Conservation (phyloP, 164 flowering plant genomes). For the Annona squamosa region DNA sequence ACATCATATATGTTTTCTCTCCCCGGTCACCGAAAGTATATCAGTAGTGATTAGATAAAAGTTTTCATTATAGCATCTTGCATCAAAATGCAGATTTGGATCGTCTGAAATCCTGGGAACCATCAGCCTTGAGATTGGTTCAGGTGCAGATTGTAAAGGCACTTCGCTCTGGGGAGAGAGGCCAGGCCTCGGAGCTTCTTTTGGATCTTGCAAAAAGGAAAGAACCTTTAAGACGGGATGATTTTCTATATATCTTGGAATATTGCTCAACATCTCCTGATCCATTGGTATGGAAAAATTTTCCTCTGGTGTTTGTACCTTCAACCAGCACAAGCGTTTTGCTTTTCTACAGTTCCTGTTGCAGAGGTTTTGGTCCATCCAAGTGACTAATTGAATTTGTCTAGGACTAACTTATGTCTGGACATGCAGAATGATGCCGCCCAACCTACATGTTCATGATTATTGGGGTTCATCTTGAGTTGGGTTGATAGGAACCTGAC, state of each 20-base stretch:
- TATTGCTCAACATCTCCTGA: conserved; percentile 68
- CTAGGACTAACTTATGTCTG: not conserved
- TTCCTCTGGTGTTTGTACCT: not conserved
- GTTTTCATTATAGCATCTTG: not conserved
- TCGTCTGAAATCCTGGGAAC: conserved; percentile 12
- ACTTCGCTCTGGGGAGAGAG: conserved; percentile 52
- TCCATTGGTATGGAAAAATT: conserved; percentile 49
- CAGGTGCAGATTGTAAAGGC: conserved; percentile 61
- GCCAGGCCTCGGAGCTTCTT: conserved; percentile 51
- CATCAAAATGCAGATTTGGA: conserved; percentile 23
- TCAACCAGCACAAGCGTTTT: not conserved
- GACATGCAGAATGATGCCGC: not conserved
- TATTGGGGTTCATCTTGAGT: too few relatives aligned
- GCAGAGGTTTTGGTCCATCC: not conserved
- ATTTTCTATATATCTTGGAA: conserved; percentile 46
- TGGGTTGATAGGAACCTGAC: too few relatives aligned
- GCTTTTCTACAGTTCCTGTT: not conserved
- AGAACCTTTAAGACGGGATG: conserved; percentile 26
- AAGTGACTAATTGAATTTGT: not conserved
- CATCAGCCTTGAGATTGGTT: conserved; percentile 18
- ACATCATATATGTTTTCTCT: not conserved
- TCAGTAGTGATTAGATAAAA: not conserved
- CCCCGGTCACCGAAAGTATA: too few relatives aligned
- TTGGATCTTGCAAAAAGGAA: conserved; percentile 25
- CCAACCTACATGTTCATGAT: too few relatives aligned